Evolutionary conservation across 805 yeast genomes (phyloP).

Genomic region (Ogataea saltuana): DNA sequence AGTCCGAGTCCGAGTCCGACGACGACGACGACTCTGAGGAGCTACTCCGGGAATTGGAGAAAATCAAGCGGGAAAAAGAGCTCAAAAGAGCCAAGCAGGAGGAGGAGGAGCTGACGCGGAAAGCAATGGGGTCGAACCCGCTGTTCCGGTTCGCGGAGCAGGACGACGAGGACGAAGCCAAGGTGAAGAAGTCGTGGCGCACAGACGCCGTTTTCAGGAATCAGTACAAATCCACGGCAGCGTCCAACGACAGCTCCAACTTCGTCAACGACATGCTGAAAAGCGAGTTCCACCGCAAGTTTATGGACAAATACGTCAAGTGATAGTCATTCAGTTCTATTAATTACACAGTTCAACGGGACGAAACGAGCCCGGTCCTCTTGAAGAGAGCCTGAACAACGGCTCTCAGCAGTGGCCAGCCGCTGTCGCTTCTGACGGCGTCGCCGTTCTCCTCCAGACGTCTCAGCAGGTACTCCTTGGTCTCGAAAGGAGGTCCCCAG

Average conservation of each 20-base stretch:
- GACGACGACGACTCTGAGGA: slow-evolving; percentile 54
- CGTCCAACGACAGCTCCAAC: slow-evolving; percentile 23
- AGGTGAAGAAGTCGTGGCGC: slow-evolving; percentile 37
- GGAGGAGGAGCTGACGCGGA: slow-evolving; percentile 25
- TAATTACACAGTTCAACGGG: no score
- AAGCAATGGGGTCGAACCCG: slow-evolving; percentile 32
- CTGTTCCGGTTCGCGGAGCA: slow-evolving; percentile 19
- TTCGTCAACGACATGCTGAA: slow-evolving; percentile 36
- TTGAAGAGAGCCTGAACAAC: slow-evolving; percentile 40
- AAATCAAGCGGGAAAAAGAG: slow-evolving; percentile 39
- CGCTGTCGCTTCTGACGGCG: slow-evolving; percentile 82
- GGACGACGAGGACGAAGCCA: slow-evolving; percentile 12
- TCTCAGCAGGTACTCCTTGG: slow-evolving; percentile 84
- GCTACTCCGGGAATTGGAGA: slow-evolving; percentile 41
- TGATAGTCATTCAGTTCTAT: no score
- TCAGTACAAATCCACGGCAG: slow-evolving; percentile 14
- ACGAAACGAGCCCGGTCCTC: slow-evolving; percentile 27
- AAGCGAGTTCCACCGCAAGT: slow-evolving; percentile 43
- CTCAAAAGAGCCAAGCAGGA: slow-evolving; percentile 29
- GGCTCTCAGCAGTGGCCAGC: slow-evolving; percentile 68
- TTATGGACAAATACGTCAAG: slow-evolving; percentile 41
- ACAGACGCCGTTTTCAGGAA: slow-evolving; percentile 33
- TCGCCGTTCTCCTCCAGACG: slow-evolving; percentile 96
- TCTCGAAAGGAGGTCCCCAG: slow-evolving; percentile 96
- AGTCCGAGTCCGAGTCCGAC: slow-evolving; percentile 27